These are phyloP conservation scores for Magnusiomyces sp. DNA, from an alignment of 1,139 yeast species.

Conservation along the genomic window DNA sequence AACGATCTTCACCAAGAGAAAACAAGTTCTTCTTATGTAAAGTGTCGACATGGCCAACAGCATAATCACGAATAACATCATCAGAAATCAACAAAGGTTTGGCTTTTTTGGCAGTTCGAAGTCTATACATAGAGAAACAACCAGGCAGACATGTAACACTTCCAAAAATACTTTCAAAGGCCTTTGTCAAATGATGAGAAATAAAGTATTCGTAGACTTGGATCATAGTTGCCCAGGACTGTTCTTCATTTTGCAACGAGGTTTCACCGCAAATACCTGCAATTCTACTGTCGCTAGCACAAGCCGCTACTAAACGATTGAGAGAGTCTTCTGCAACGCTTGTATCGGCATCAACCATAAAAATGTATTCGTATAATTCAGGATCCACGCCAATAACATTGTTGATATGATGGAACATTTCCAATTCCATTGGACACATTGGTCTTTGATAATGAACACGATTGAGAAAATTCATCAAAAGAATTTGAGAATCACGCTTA, in stretches of 20 bases:
- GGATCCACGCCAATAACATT: constrained; percentile 39
- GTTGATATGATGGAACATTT: constrained; percentile 36
- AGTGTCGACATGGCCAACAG: constrained; percentile 35
- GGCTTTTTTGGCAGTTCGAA: constrained; percentile 32
- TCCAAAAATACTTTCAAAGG: constrained; percentile 37
- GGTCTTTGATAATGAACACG: constrained; percentile 36
- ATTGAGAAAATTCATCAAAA: constrained; percentile 36
- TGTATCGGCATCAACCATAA: constrained; percentile 40
- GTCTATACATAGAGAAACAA: constrained; percentile 35
- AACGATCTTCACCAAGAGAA: constrained; percentile 38
- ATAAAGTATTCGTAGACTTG: constrained; percentile 39
- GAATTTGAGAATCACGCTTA: constrained; percentile 38
- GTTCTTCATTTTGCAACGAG: constrained; percentile 33
- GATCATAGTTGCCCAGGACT: constrained; percentile 36
- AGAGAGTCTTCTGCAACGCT: constrained; percentile 34
- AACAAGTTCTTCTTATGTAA: constrained; percentile 36
- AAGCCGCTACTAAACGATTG: constrained; percentile 31
- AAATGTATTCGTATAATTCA: constrained; percentile 34
- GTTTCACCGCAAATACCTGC: constrained; percentile 40
- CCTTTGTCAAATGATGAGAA: constrained; percentile 37
- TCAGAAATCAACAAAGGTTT: constrained; percentile 35
- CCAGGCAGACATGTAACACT: constrained; percentile 39
- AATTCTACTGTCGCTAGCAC: constrained; percentile 32
- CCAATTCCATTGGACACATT: constrained; percentile 37
- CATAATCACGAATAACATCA: constrained; percentile 32